These are phyloP conservation scores for Brasenia schreberi DNA, from an alignment of 164 flowering plant species.

Conservation along the genomic window DNA sequence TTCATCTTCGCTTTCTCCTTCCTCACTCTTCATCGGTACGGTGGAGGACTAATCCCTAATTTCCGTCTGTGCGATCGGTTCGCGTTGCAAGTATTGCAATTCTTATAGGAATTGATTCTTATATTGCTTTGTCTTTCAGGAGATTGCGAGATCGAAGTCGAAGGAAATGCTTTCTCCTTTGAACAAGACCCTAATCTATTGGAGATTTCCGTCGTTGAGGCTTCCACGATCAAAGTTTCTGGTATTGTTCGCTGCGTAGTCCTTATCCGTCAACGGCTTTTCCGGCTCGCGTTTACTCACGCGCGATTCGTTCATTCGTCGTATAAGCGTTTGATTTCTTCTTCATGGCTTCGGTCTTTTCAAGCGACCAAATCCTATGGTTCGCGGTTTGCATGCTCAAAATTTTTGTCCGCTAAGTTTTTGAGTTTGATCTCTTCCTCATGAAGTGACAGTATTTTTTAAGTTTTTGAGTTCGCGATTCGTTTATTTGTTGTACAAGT, in stretches of 20 bases:
- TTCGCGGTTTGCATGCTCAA: too few species aligned
- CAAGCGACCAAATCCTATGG: too few species aligned
- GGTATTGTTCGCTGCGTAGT: conserved; percentile 14
- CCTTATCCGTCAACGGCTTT: not conserved
- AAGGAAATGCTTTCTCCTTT: conserved; percentile 25
- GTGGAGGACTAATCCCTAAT: not conserved
- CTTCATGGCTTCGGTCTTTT: too few species aligned
- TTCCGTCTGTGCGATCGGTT: not conserved
- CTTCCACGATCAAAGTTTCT: conserved; percentile 29
- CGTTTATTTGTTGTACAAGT: too few species aligned
- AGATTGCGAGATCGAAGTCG: conserved; percentile 36
- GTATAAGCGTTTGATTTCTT: too few species aligned
- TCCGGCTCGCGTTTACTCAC: too few species aligned
- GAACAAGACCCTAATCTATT: conserved; percentile 19
- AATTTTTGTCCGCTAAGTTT: too few species aligned
- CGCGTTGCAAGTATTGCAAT: not conserved
- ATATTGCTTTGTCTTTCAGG: conserved; percentile 19
- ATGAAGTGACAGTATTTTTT: too few species aligned
- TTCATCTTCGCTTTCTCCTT: not conserved
- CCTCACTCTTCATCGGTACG: not conserved
- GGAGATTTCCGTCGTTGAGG: conserved; percentile 22
- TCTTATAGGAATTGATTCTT: not conserved
- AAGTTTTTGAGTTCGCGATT: too few species aligned
- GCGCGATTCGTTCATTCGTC: too few species aligned
- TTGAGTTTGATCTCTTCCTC: too few species aligned